Conservation (phyloP, 2,329 filamentous ascomycete species). For the Acrocalymma vagum region DNA sequence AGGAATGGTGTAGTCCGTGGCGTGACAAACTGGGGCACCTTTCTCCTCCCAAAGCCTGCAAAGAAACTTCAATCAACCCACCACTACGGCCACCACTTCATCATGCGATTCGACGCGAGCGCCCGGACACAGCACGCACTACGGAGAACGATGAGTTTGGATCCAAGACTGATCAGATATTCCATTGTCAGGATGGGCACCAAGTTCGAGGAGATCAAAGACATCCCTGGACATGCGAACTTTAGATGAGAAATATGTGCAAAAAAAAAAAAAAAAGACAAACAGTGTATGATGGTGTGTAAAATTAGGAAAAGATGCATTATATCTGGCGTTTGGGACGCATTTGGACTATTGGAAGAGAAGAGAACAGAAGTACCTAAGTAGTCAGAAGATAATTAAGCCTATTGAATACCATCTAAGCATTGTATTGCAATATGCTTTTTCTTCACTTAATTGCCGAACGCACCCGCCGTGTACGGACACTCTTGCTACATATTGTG, state of each 20-base stretch:
- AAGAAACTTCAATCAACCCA: constrained; percentile 85
- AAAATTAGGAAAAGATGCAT: constrained; percentile 1
- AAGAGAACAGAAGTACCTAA: too few relatives aligned
- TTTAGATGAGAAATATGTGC: constrained; percentile 41
- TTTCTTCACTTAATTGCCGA: too few relatives aligned
- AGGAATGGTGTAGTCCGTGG: constrained; percentile 90
- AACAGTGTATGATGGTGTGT: constrained; percentile 1
- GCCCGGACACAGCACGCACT: constrained; percentile 77
- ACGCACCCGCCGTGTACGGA: too few relatives aligned
- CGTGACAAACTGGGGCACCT: constrained; percentile 94
- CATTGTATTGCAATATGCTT: too few relatives aligned
- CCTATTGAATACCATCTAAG: too few relatives aligned
- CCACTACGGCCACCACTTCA: constrained; percentile 92
- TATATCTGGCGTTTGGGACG: too few relatives aligned
- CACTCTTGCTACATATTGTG: too few relatives aligned
- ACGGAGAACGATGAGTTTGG: constrained; percentile 77
- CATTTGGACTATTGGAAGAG: too few relatives aligned
- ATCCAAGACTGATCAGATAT: constrained; percentile 90
- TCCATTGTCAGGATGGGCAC: constrained; percentile 85
- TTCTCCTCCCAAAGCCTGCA: constrained; percentile 81
- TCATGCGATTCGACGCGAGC: constrained; percentile 92
- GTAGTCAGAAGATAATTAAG: too few relatives aligned
- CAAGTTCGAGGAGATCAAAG: constrained; percentile 68
- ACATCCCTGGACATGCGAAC: constrained; percentile 63
- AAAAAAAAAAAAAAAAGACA: background rate